A percentile compares a stretch with the other conserved stretches of the same genome.
Conservation (phyloP, 257 asterid genomes). For the Solanum bulbocastanum region DNA sequence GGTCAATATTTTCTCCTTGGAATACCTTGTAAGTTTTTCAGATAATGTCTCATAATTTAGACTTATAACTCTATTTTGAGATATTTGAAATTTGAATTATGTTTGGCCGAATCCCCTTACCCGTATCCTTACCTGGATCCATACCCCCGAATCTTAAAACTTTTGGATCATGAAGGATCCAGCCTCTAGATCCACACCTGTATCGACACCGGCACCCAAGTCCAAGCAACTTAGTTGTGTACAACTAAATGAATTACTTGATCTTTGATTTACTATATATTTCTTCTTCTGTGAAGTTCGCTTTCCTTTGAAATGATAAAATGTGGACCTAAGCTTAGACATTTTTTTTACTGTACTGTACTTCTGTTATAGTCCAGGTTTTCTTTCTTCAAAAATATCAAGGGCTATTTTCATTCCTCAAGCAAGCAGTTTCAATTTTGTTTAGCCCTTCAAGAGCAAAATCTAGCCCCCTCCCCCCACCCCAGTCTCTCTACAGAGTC, state of each 20-base stretch:
- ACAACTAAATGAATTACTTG: neutral
- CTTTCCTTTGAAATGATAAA: neutral
- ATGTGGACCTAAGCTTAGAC: neutral
- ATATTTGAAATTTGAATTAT: neutral
- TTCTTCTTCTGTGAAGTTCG: neutral
- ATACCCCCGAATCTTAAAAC: neutral
- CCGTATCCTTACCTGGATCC: neutral
- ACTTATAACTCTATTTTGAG: neutral
- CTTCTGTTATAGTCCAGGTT: neutral
- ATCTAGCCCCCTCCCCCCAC: neutral
- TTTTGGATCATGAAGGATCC: neutral
- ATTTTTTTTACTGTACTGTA: neutral
- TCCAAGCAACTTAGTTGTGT: neutral
- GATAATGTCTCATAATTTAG: neutral
- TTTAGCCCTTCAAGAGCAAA: neutral
- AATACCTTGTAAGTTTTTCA: neutral
- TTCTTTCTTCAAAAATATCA: neutral
- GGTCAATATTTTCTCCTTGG: neutral
- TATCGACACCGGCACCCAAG: neutral
- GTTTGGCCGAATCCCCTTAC: neutral
- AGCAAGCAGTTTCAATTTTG: neutral
- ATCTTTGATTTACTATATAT: neutral
- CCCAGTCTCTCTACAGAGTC: neutral
- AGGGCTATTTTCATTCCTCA: neutral
- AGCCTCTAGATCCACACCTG: neutral